Percentiles rank a stretch among this genome's conserved stretches.
phyloP scores from a whole-genome alignment of 2,329 filamentous ascomycete species.

The Biscogniauxia sp. region DNA sequence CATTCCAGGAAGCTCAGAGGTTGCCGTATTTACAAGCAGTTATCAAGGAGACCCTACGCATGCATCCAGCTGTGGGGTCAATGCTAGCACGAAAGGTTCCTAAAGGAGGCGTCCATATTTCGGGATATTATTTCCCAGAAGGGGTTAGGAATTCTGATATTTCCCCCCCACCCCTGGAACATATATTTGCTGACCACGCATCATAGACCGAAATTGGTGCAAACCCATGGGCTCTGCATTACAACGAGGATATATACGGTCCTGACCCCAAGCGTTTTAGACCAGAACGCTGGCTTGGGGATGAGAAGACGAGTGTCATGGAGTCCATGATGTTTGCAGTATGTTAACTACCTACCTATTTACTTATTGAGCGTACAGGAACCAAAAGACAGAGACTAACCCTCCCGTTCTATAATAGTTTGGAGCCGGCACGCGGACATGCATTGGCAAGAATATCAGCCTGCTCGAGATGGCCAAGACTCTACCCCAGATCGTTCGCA shows the following conservation, averaged over 20 bases:
- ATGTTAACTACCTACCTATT: too few species aligned
- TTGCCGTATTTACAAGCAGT: constrained; percentile 48
- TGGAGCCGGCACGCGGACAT: constrained; percentile 35
- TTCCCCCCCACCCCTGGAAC: too few species aligned
- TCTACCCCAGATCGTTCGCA: constrained; percentile 27
- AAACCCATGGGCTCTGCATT: constrained; percentile 42
- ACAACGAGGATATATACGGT: constrained; percentile 40
- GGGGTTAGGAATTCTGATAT: constrained; percentile 10
- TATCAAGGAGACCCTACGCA: constrained; percentile 45
- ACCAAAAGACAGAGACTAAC: too few species aligned
- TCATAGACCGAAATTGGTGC: constrained; percentile 38
- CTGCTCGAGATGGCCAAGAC: constrained; percentile 38
- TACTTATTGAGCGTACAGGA: too few species aligned
- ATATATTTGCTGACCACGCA: too few species aligned
- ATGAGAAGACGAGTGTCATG: too few species aligned
- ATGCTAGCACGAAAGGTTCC: constrained; percentile 45
- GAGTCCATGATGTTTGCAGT: too few species aligned
- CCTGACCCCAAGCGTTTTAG: constrained; percentile 35
- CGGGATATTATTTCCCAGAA: constrained; percentile 23
- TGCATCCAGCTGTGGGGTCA: constrained; percentile 44
- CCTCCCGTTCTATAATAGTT: constrained; percentile 22
- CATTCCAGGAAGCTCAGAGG: constrained; percentile 28
- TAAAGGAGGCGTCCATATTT: constrained; percentile 31
- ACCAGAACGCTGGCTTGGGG: constrained; percentile 17
- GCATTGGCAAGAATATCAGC: constrained; percentile 37